A percentile compares a stretch with the other conserved stretches of the same genome.
These are phyloP conservation scores for Fusarium caatingaense DNA, from an alignment of 2,329 filamentous ascomycete species.

Conservation along the genomic window DNA sequence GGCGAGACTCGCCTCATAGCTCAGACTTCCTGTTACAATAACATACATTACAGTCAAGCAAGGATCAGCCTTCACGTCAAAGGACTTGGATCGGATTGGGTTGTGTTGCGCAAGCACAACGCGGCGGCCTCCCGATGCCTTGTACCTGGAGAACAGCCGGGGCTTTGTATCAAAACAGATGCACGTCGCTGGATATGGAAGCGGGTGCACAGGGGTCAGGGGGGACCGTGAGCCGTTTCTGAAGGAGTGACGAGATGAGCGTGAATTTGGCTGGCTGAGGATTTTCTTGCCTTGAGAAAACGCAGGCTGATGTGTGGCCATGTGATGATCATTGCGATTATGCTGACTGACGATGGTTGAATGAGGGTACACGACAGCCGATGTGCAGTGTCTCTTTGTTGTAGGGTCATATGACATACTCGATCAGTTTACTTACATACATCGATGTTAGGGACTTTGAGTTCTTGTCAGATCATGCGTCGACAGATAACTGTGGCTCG, in stretches of 20 bases:
- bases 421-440: background rate
- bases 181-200: conserved; percentile 46
- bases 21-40: conserved; percentile 3
- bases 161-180: conserved; percentile 34
- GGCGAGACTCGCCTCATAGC: conserved; percentile 1
- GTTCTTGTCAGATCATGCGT: conserved; percentile 28
- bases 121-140: conserved; percentile 30
- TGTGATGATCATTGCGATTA: conserved; percentile 9
- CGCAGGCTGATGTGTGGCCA: conserved; percentile 9
- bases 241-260: conserved; percentile 28
- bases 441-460: background rate
- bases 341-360: conserved; percentile 5
- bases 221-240: conserved; percentile 29
- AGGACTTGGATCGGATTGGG: background rate
- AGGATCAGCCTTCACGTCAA: conserved; percentile 6
- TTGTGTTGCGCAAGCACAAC: conserved; percentile 22
- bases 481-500: conserved; percentile 4
- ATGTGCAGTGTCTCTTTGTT: background rate
- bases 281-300: background rate
- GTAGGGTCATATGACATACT: conserved; percentile 2
- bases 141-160: conserved; percentile 34
- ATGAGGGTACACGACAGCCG: background rate
- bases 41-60: conserved; percentile 2
- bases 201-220: conserved; percentile 39
- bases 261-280: conserved; percentile 16